Conservation (phyloP, 371 early-diverging fungal genomes). For the Capniomyces stellatus region DNA sequence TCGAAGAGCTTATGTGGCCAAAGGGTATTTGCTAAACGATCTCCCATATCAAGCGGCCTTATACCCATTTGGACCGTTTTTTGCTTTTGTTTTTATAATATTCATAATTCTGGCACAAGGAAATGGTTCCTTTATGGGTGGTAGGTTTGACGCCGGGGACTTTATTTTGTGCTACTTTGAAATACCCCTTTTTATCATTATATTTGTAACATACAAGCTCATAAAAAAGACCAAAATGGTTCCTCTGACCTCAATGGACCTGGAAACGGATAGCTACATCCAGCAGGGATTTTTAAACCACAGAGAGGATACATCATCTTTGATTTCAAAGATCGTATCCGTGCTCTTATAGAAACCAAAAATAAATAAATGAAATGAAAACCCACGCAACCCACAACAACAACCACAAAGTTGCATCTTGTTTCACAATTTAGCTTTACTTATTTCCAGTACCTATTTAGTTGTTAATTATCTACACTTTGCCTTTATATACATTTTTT, state of each 20-base stretch:
- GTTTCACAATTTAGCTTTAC: too few species aligned
- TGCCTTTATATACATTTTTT: too few species aligned
- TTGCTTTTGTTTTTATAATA: conserved; percentile 32
- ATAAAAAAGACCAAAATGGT: conserved; percentile 17
- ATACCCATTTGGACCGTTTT: conserved; percentile 54
- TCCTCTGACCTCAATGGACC: conserved; percentile 19
- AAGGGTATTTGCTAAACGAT: conserved; percentile 39
- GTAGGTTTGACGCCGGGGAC: conserved; percentile 9
- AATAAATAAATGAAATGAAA: too few species aligned
- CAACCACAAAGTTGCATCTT: too few species aligned
- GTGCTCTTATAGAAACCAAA: too few species aligned
- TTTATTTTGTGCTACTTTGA: conserved; percentile 22
- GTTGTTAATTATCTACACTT: too few species aligned
- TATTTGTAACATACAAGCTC: conserved; percentile 20
- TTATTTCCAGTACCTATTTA: too few species aligned
- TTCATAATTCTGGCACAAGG: conserved; percentile 47
- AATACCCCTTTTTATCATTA: conserved; percentile 23
- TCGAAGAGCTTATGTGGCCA: conserved; percentile 48
- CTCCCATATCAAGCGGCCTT: conserved; percentile 49
- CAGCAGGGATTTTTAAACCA: background rate
- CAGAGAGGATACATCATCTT: too few species aligned
- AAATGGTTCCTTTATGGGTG: conserved; percentile 16
- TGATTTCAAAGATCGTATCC: too few species aligned
- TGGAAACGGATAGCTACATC: conserved; percentile 10
- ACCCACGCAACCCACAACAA: too few species aligned